Evolutionary conservation across 2,329 filamentous ascomycete species (phyloP).

Genomic region (Epichloe brachyelytri): DNA sequence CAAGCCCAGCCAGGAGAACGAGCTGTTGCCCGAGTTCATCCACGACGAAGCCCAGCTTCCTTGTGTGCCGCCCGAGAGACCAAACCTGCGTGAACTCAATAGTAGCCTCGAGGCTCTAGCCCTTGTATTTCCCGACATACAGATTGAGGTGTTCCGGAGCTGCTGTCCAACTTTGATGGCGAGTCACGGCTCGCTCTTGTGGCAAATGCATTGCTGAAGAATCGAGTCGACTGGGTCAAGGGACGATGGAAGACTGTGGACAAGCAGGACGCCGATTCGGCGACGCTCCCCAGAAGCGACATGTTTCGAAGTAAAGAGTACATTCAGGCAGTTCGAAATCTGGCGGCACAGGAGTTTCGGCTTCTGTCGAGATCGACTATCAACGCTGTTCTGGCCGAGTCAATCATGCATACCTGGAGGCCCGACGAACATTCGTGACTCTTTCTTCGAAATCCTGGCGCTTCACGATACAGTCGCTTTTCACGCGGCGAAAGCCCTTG

Average conservation of each 20-base stretch:
- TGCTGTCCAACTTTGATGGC: slow-evolving; percentile 60
- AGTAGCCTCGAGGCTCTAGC: slow-evolving; percentile 53
- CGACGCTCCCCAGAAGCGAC: slow-evolving; percentile 43
- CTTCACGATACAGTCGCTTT: slow-evolving; percentile 57
- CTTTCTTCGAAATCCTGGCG: slow-evolving; percentile 66
- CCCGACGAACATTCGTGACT: slow-evolving; percentile 54
- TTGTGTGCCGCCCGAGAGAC: slow-evolving; percentile 35
- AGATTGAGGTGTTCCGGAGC: slow-evolving; percentile 74
- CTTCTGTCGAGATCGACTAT: slow-evolving; percentile 61
- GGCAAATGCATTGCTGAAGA: slow-evolving; percentile 64
- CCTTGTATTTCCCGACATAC: slow-evolving; percentile 66
- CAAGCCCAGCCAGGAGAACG: slow-evolving; percentile 17
- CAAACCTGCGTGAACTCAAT: slow-evolving; percentile 58
- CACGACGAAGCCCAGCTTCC: slow-evolving; percentile 41
- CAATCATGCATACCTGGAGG: slow-evolving; percentile 68
- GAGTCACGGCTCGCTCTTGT: slow-evolving; percentile 67
- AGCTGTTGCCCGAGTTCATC: slow-evolving; percentile 33
- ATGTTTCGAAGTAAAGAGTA: slow-evolving; percentile 56
- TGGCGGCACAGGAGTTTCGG: slow-evolving; percentile 64
- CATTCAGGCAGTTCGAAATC: slow-evolving; percentile 51
- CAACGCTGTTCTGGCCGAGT: slow-evolving; percentile 66
- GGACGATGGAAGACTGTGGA: slow-evolving; percentile 46
- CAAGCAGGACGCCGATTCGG: slow-evolving; percentile 18
- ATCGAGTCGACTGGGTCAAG: slow-evolving; percentile 55
- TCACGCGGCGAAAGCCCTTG: slow-evolving; percentile 49